Base-by-base conservation (phyloP, 2,329 filamentous ascomycete species). In the Exophiala oligosperma region DNA sequence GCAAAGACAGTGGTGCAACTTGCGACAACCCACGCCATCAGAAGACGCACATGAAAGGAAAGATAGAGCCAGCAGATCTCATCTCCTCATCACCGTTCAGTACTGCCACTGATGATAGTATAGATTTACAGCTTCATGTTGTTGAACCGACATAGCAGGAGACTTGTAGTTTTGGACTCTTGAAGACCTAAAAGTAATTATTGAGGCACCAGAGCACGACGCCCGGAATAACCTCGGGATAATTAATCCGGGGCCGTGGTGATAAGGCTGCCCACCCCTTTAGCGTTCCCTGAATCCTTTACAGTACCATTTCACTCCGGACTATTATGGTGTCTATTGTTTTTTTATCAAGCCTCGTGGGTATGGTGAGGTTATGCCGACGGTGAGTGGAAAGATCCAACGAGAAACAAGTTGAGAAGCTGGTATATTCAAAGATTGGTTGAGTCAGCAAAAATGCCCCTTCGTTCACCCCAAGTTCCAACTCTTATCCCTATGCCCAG, bases 1-100 rank as follows among this genome's bases (percentile, higher is more conserved):
- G 59, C 44, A 65, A 44, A 6, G 59, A 35, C 7, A 9, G 32
- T 37, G n/a, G 61, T 62, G 49, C 54, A 60, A 28, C 55, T 57
- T 44, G 40, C 61, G 9, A 54, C 59, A 23, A 65, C 21, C 61
- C 61, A 65, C 46, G 54, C 63, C 63, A 65, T 65, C 53, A 38
- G 41, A 58, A 23, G 35, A 21, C 44, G n/a, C 21, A 48, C 48
- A 21, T 28, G n/a, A 40, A 55, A 28, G n/a, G 24, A 29, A 29
- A 32, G 9, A 29, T 4, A 29, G 17, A 48, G 46, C 3, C 6
- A 24, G 43, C 4, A n/a, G 11, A 46, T 12, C 21, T 24, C 43
- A 35, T 35, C 32, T 35, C 32, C 32, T 35, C 9, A 11, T 35
- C 6, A 35, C 32, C 32, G 32, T 35, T 35, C 6, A 35, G 11